A percentile compares a stretch with the other conserved stretches of the same genome.
Evolutionary conservation across 2,329 filamentous ascomycete species (phyloP).

Genomic region (Phaeoacremonium minimum): DNA sequence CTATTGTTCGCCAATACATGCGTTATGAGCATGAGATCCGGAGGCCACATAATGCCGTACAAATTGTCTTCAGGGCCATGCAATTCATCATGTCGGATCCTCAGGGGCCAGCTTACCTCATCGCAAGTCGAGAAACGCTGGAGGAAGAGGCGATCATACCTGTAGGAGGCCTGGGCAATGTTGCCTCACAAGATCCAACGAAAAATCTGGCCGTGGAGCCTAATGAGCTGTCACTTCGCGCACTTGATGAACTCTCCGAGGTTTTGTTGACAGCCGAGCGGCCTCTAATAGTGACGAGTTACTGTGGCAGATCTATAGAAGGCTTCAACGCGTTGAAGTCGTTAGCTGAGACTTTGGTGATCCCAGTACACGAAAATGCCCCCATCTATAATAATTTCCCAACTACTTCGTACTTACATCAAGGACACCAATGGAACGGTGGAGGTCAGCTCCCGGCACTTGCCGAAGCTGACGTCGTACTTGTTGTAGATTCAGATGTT

Average conservation of each 20-base stretch:
- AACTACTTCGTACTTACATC: slow-evolving; percentile 11
- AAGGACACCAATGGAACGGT: slow-evolving; percentile 13
- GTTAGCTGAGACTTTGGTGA: slow-evolving; percentile 14
- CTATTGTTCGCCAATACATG: slow-evolving; percentile 24
- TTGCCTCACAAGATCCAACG: slow-evolving; percentile 6
- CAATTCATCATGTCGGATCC: slow-evolving; percentile 20
- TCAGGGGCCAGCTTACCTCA: slow-evolving; percentile 18
- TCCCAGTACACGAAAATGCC: slow-evolving; percentile 42
- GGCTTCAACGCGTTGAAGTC: slow-evolving; percentile 8
- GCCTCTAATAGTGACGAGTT: slow-evolving; percentile 12
- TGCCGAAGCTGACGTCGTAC: slow-evolving; percentile 57
- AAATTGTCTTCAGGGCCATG: slow-evolving; percentile 18
- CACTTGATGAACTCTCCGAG: slow-evolving; percentile 5
- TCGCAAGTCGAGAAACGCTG: slow-evolving; percentile 18
- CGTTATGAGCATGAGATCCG: slow-evolving; percentile 22
- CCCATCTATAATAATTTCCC: slow-evolving; percentile 38
- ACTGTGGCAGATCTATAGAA: slow-evolving; percentile 6
- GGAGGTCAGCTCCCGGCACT: slow-evolving; percentile 28
- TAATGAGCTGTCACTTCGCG: slow-evolving; percentile 4
- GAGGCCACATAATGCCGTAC: slow-evolving; percentile 19
- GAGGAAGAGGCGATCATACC: slow-evolving; percentile 13
- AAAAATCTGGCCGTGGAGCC: slow-evolving; percentile 7
- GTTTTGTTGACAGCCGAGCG: slow-evolving; percentile 3
- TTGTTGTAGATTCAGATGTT: slow-evolving; percentile 63
- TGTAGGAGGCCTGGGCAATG: not conserved